Percentiles rank a stretch among this genome's conserved stretches.
Conservation (phyloP, 1,284 basidiomycete species). For the Ustilago trichophora region DNA sequence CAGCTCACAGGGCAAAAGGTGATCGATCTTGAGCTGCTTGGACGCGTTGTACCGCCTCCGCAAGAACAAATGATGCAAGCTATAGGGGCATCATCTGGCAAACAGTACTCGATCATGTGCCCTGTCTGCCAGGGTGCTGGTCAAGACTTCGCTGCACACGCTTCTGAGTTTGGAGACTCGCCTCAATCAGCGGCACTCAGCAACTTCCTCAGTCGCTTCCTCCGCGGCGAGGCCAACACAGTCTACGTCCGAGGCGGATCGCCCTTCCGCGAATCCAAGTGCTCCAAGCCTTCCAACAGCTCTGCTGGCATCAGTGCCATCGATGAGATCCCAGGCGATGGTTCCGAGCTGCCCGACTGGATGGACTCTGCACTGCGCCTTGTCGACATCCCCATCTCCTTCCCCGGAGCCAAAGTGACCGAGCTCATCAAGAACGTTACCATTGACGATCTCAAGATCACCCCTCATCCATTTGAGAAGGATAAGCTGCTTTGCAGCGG, state of each 20-base stretch:
- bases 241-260: slow-evolving; percentile 60
- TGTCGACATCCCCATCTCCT: slow-evolving; percentile 56
- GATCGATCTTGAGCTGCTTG: slow-evolving; percentile 43
- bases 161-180: slow-evolving; percentile 19
- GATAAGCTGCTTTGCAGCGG: slow-evolving; percentile 60
- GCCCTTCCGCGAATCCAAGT: slow-evolving; percentile 37
- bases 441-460: slow-evolving; percentile 59
- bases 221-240: slow-evolving; percentile 58
- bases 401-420: slow-evolving; percentile 59
- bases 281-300: not conserved
- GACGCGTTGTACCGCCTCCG: slow-evolving; percentile 55
- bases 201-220: slow-evolving; percentile 57
- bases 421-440: slow-evolving; percentile 63
- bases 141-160: too few relatives aligned
- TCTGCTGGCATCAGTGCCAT: not conserved
- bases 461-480: slow-evolving; percentile 56
- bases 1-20: slow-evolving; percentile 51
- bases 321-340: slow-evolving; percentile 44
- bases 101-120: slow-evolving; percentile 5
- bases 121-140: too few relatives aligned
- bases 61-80: slow-evolving; percentile 10
- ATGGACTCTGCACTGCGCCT: slow-evolving; percentile 52
- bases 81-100: not conserved
- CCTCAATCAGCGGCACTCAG: slow-evolving; percentile 52
- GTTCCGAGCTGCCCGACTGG: slow-evolving; percentile 55